Percentiles rank a stretch among this genome's conserved stretches.
Evolutionary conservation across 2,329 filamentous ascomycete species (phyloP).

Genomic region (Elsinoe necatrix): DNA sequence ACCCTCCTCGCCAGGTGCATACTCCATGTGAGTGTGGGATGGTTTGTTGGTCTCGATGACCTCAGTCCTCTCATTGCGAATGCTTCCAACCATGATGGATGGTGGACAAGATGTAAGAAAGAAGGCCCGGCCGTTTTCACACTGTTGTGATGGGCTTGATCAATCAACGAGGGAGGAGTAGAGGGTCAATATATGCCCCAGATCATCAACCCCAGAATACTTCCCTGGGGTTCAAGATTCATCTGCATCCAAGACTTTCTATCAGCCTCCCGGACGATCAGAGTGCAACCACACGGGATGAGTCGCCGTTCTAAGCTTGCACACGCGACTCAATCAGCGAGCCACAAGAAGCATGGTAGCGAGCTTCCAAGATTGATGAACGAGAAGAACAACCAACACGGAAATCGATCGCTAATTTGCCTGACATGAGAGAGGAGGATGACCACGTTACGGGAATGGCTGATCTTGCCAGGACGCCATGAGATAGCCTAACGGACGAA

Average conservation of each 20-base stretch:
- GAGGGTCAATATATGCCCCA: slow-evolving; percentile 9
- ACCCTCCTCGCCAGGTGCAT: slow-evolving; percentile 7
- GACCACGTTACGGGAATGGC: neutral
- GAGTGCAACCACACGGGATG: neutral
- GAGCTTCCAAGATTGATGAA: neutral
- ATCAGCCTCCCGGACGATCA: neutral
- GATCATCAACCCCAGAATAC: neutral
- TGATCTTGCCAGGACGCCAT: slow-evolving; percentile 6
- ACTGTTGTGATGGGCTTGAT: neutral
- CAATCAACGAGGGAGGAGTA: neutral
- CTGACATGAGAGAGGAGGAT: neutral
- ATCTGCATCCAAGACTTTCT: neutral
- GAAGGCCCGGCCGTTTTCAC: neutral
- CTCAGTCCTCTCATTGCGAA: neutral
- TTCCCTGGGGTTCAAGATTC: neutral
- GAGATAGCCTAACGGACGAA: slow-evolving; percentile 5
- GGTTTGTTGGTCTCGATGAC: slow-evolving; percentile 9
- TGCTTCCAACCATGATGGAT: neutral
- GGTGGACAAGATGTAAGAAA: neutral
- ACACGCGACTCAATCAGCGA: neutral
- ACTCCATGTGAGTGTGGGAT: slow-evolving; percentile 1
- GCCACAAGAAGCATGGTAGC: neutral
- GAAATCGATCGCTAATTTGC: slow-evolving; percentile 9
- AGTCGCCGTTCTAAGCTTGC: slow-evolving; percentile 4
- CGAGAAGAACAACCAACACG: neutral